Conservation (phyloP, 2,329 filamentous ascomycete species). For the Fusarium hainanense region DNA sequence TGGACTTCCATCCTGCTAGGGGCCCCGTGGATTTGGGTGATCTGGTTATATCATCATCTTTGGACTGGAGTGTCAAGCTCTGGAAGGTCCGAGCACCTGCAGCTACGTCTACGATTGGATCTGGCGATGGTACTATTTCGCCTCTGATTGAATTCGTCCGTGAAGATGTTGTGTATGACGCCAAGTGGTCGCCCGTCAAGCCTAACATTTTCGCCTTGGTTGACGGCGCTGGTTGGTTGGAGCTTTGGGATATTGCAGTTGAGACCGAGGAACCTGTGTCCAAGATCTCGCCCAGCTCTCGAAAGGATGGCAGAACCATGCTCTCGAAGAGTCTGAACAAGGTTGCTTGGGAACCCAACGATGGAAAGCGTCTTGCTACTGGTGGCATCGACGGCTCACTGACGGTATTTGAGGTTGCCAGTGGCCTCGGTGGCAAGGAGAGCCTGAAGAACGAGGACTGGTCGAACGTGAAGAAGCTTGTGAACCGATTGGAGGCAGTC, state of each 20-base stretch:
- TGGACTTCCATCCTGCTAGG: conserved; percentile 92
- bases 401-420: conserved; percentile 91
- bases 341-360: conserved; percentile 90
- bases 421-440: conserved; percentile 85
- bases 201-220: conserved; percentile 95
- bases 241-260: conserved; percentile 93
- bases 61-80: conserved; percentile 97
- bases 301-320: conserved; percentile 73
- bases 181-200: conserved; percentile 92
- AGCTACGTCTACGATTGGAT: conserved; percentile 71
- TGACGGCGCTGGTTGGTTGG: conserved; percentile 90
- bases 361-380: conserved; percentile 87
- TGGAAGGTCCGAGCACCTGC: conserved; percentile 92
- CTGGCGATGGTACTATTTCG: conserved; percentile 65
- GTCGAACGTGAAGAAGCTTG: conserved; percentile 90
- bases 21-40: conserved; percentile 96
- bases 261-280: conserved; percentile 93
- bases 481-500: conserved; percentile 77
- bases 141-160: conserved; percentile 91
- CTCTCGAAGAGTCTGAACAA: conserved; percentile 92
- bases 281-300: conserved; percentile 76
- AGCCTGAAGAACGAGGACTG: conserved; percentile 88
- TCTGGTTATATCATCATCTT: conserved; percentile 87
- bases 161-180: conserved; percentile 97
- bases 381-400: conserved; percentile 92